These are phyloP conservation scores for Cicer judaicum DNA, from an alignment of 306 rosid species.

Conservation along the genomic window DNA sequence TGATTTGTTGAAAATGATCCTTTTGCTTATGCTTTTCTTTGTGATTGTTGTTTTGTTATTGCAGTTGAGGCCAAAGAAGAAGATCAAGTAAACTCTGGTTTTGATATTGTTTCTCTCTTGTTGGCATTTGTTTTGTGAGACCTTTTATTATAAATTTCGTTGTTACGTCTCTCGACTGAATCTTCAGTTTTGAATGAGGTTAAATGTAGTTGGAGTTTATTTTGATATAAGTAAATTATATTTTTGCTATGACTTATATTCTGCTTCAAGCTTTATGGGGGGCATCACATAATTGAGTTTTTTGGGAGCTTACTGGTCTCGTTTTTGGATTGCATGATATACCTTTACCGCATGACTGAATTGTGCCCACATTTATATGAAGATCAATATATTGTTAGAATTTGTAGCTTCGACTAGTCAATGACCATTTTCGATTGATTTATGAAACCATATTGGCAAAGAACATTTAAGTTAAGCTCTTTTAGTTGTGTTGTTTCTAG, in stretches of 20 bases:
- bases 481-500: no score
- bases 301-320: no score
- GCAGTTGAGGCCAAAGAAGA: slow-evolving; percentile 96
- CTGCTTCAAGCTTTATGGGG: background rate
- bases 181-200: background rate
- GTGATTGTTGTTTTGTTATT: background rate
- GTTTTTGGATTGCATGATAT: no score
- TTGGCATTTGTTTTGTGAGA: background rate
- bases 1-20: background rate
- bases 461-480: no score
- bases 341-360: no score
- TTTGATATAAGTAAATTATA: background rate
- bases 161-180: background rate
- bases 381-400: no score
- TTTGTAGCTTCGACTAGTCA: no score
- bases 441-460: no score
- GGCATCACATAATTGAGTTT: no score
- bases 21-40: background rate
- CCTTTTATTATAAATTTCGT: background rate
- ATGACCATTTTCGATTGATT: no score
- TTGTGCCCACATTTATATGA: no score
- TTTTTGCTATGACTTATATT: background rate
- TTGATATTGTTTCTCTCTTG: background rate
- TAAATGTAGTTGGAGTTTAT: background rate
- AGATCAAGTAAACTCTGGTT: slow-evolving; percentile 64